Percentiles rank a stretch among this genome's conserved stretches.
These are phyloP conservation scores for Coemansia sp. DNA, from an alignment of 371 early-diverging fungal genomes.

Conservation along the genomic window DNA sequence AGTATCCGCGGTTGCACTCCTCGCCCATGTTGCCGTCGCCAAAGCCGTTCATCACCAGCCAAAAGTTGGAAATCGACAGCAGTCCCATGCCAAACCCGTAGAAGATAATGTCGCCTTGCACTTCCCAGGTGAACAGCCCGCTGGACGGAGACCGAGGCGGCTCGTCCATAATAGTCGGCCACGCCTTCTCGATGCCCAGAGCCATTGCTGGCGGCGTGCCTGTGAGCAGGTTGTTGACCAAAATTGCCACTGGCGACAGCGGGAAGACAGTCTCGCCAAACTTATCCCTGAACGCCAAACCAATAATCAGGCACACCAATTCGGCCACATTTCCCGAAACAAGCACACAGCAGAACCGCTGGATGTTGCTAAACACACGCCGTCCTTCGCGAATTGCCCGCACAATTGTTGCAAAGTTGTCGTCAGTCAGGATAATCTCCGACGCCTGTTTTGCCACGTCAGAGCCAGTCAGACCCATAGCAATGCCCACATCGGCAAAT, in stretches of 20 bases:
- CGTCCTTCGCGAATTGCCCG: slow-evolving; percentile 78
- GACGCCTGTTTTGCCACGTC: slow-evolving; percentile 81
- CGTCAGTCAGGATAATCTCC: slow-evolving; percentile 69
- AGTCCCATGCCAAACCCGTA: slow-evolving; percentile 72
- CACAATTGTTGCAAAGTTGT: slow-evolving; percentile 69
- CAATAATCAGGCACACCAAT: slow-evolving; percentile 66
- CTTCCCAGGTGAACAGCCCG: slow-evolving; percentile 67
- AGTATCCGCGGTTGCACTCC: slow-evolving; percentile 62
- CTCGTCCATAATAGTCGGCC: slow-evolving; percentile 73
- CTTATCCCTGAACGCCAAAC: slow-evolving; percentile 65
- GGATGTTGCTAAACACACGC: slow-evolving; percentile 83
- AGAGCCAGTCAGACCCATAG: slow-evolving; percentile 73
- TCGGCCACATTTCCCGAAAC: slow-evolving; percentile 83
- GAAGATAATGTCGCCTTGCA: slow-evolving; percentile 66
- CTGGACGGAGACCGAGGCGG: slow-evolving; percentile 71
- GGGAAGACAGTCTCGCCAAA: slow-evolving; percentile 67
- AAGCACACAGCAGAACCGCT: slow-evolving; percentile 88
- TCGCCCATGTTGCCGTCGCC: slow-evolving; percentile 62
- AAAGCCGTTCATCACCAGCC: slow-evolving; percentile 63
- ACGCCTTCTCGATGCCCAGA: slow-evolving; percentile 81
- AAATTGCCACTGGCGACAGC: slow-evolving; percentile 77
- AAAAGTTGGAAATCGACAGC: slow-evolving; percentile 68
- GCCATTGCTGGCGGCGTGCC: slow-evolving; percentile 82
- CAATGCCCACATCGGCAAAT: slow-evolving; percentile 93
- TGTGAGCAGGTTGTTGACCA: slow-evolving; percentile 85